Percentiles rank a stretch among this genome's conserved stretches.
Conservation (phyloP, 1,284 basidiomycete species). For the Sporisorium iseilematis-ciliati region DNA sequence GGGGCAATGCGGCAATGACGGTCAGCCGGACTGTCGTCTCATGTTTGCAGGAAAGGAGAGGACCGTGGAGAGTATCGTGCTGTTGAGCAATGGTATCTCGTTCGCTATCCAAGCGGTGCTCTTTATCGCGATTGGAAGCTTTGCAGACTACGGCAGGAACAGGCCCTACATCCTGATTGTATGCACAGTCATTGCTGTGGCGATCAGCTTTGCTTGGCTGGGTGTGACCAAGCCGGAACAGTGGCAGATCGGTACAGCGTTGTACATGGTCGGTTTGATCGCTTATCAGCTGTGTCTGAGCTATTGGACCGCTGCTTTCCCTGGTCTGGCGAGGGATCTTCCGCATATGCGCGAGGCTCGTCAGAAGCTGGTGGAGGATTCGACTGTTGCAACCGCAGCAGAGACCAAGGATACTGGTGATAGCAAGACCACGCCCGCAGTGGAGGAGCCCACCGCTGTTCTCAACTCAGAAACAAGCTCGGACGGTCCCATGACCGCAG, state of each 20-base stretch:
- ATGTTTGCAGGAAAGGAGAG: constrained; percentile 71
- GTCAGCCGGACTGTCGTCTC: constrained; percentile 69
- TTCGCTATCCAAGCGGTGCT: constrained; percentile 70
- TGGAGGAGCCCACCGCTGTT: neutral
- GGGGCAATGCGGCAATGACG: constrained; percentile 37
- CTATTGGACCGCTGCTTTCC: constrained; percentile 85
- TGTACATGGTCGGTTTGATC: constrained; percentile 86
- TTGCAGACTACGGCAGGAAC: constrained; percentile 62
- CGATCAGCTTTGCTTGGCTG: constrained; percentile 36
- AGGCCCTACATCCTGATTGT: constrained; percentile 50
- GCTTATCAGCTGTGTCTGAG: constrained; percentile 83
- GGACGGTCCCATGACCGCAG: constrained; percentile 68
- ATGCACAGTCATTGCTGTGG: constrained; percentile 45
- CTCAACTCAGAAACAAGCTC: neutral
- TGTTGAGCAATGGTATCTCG: constrained; percentile 52
- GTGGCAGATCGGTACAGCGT: constrained; percentile 80
- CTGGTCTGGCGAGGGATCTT: constrained; percentile 83
- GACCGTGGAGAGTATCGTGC: constrained; percentile 55
- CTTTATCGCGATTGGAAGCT: constrained; percentile 84
- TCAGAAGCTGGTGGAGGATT: constrained; percentile 74
- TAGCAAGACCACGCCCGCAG: constrained; percentile 26
- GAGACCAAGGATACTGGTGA: constrained; percentile 8
- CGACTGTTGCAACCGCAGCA: neutral
- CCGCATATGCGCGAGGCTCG: constrained; percentile 76
- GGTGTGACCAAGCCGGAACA: constrained; percentile 74